These are phyloP conservation scores for Pichia cactophila DNA, from an alignment of 1,139 yeast species.

Conservation along the genomic window DNA sequence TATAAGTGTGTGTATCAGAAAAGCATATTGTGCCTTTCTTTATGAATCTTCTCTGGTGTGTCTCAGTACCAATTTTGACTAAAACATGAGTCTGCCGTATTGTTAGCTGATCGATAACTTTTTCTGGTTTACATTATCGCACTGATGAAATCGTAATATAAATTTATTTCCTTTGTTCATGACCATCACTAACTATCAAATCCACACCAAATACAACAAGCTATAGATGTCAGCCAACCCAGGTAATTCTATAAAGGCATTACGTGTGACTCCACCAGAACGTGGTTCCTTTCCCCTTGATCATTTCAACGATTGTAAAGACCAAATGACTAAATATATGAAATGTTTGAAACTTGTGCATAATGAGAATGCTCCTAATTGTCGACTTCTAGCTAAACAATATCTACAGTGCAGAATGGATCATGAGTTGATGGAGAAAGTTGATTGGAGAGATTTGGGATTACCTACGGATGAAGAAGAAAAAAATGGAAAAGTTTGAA, in stretches of 20 bases:
- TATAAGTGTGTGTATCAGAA: too few species aligned
- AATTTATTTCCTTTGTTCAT: too few species aligned
- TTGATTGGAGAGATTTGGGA: constrained; percentile 73
- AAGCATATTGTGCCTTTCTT: too few species aligned
- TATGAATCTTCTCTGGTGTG: too few species aligned
- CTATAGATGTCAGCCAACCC: constrained; percentile 29
- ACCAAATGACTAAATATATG: constrained; percentile 67
- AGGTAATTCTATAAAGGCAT: constrained; percentile 40
- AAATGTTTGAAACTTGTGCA: constrained; percentile 70
- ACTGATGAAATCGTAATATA: too few species aligned
- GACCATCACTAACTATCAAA: too few species aligned
- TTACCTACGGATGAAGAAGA: constrained; percentile 53
- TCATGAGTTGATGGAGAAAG: constrained; percentile 73
- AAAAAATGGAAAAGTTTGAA: background rate
- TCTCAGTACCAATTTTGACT: too few species aligned
- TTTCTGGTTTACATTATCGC: too few species aligned
- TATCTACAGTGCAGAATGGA: constrained; percentile 89
- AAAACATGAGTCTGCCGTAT: too few species aligned
- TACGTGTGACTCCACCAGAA: constrained; percentile 91
- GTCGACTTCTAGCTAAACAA: constrained; percentile 73
- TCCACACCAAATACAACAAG: too few species aligned
- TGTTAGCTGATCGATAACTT: too few species aligned
- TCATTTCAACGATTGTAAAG: constrained; percentile 69
- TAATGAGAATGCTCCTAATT: constrained; percentile 83
- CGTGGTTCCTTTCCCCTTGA: constrained; percentile 94